phyloP scores from a whole-genome alignment of 768 basidiomycete species.

The Leccinum subtestaceum region DNA sequence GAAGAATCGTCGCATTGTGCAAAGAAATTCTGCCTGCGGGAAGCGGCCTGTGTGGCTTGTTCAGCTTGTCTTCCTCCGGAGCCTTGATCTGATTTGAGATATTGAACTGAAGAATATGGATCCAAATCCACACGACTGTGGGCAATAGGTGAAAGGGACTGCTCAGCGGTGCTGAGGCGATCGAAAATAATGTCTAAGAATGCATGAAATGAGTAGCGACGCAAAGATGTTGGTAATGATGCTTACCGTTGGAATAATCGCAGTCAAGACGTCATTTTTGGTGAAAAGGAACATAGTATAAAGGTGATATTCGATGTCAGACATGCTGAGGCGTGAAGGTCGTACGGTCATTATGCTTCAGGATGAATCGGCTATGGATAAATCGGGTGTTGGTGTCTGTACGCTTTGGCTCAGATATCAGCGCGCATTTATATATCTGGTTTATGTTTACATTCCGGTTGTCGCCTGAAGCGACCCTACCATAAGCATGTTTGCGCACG shows the following conservation, averaged over 20 bases:
- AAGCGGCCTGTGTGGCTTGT: constrained; percentile 45
- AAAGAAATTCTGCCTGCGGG: constrained; percentile 43
- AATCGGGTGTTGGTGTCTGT: not conserved
- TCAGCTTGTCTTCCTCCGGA: constrained; percentile 41
- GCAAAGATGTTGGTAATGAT: fast-evolving
- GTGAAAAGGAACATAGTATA: constrained; percentile 41
- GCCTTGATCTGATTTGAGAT: constrained; percentile 44
- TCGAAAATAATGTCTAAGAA: constrained; percentile 33
- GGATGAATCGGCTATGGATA: not conserved
- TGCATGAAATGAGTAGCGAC: not conserved
- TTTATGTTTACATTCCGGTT: constrained; percentile 1
- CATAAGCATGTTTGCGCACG: not conserved
- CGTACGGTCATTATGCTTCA: constrained; percentile 20
- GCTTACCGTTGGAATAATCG: constrained; percentile 46
- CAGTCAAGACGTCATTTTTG: constrained; percentile 46
- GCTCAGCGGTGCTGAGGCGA: constrained; percentile 32
- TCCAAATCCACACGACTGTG: constrained; percentile 41
- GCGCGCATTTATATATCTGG: constrained; percentile 6
- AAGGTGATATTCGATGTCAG: constrained; percentile 21
- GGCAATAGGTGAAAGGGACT: constrained; percentile 20
- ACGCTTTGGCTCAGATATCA: not conserved
- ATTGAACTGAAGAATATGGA: constrained; percentile 44
- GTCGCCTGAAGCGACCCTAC: not conserved
- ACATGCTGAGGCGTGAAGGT: not conserved
- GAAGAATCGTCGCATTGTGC: constrained; percentile 33